Evolutionary conservation across 2,329 filamentous ascomycete species (phyloP).

Genomic region (Sporothrix phasma): DNA sequence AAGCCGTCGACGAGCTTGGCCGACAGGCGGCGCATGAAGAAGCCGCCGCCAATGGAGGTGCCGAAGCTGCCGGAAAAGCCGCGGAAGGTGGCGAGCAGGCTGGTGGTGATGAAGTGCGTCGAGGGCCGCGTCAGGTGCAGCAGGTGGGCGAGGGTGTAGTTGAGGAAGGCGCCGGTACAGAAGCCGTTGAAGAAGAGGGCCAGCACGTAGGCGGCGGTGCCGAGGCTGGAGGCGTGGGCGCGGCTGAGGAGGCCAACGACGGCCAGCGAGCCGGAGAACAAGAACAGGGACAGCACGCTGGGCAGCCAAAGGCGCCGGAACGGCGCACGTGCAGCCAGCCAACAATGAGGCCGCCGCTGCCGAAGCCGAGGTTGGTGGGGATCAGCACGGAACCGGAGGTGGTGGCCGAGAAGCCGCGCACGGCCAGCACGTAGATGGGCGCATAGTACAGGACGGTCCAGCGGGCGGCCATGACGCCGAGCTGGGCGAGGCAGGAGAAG

Average conservation of each 20-base stretch:
- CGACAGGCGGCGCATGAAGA: constrained; percentile 56
- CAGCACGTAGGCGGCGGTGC: constrained; percentile 48
- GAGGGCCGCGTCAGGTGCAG: constrained; percentile 58
- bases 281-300: constrained; percentile 46
- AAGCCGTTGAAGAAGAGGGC: constrained; percentile 62
- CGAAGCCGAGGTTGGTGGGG: constrained; percentile 74
- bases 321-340: constrained; percentile 69
- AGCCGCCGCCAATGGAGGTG: constrained; percentile 66
- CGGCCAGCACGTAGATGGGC: constrained; percentile 68
- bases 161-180: constrained; percentile 60
- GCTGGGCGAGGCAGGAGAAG: constrained; percentile 62
- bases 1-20: constrained; percentile 49
- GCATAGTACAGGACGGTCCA: constrained; percentile 76
- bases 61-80: constrained; percentile 76
- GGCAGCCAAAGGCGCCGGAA: constrained; percentile 62
- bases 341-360: constrained; percentile 59
- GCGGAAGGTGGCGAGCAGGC: constrained; percentile 67
- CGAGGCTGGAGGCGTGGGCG: constrained; percentile 34
- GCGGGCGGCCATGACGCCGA: constrained; percentile 70
- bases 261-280: constrained; percentile 45
- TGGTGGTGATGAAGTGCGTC: constrained; percentile 65
- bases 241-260: constrained; percentile 41
- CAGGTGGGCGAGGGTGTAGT: constrained; percentile 73
- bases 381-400: constrained; percentile 66
- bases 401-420: constrained; percentile 59